A percentile compares a stretch with the other conserved stretches of the same genome.
phyloP scores from a whole-genome alignment of 2,329 filamentous ascomycete species.

The Monosporascus sp. region DNA sequence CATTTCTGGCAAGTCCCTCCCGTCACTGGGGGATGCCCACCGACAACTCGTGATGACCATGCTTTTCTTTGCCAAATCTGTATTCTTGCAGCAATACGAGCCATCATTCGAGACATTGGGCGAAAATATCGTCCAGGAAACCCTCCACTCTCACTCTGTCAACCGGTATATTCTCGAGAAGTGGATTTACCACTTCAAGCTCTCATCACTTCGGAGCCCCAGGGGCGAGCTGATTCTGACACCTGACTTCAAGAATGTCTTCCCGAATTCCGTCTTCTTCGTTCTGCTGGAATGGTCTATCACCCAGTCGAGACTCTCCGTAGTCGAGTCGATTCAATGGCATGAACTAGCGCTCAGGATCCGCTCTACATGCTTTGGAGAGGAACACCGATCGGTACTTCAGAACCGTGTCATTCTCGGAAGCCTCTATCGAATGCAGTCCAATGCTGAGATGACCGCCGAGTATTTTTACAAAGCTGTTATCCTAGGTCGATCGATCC shows the following conservation, averaged over 20 bases:
- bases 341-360: constrained; percentile 32
- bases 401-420: constrained; percentile 34
- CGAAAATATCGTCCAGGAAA: constrained; percentile 17
- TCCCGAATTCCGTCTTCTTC: constrained; percentile 33
- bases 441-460: constrained; percentile 20
- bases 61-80: constrained; percentile 30
- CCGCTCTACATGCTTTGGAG: constrained; percentile 30
- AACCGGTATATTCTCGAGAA: constrained; percentile 31
- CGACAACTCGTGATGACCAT: constrained; percentile 28
- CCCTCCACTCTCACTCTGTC: constrained; percentile 24
- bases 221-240: constrained; percentile 25
- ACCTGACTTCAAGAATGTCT: constrained; percentile 29
- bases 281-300: constrained; percentile 29
- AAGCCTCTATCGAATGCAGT: constrained; percentile 23
- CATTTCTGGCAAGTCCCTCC: constrained; percentile 30
- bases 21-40: constrained; percentile 29
- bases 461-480: constrained; percentile 33
- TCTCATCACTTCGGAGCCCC: constrained; percentile 24
- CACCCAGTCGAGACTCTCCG: constrained; percentile 22
- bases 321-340: constrained; percentile 19
- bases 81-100: constrained; percentile 19
- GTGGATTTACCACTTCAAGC: constrained; percentile 33
- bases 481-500: constrained; percentile 24
- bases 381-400: constrained; percentile 30
- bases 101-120: constrained; percentile 25